Base-by-base conservation (phyloP, 495 filamentous ascomycete genomes). In the Xylaria nigripes region DNA sequence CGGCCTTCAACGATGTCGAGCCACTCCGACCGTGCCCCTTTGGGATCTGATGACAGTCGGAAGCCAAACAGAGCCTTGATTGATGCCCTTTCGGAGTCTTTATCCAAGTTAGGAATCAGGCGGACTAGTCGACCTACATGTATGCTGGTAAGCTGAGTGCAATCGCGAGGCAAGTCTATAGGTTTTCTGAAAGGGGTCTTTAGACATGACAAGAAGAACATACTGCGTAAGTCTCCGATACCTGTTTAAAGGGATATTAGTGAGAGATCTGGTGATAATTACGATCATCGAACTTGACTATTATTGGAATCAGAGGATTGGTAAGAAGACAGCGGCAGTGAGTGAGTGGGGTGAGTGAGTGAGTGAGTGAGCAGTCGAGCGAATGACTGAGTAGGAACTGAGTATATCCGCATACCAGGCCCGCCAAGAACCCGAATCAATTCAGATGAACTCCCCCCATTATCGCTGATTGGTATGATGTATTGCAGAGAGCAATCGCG, bases 391-490 rank as follows among this genome's bases (percentile, higher is more conserved):
- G 16, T 19, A 2, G n/a, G n/a, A n/a, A n/a, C n/a, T n/a, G n/a
- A 13, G 29, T 36, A 9, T 13, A 4, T n/a, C 36, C 16, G 23
- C 63, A 57, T 59, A 74, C 72, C 72, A 48, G 92, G 92, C 0
- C 92, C 92, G 1, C 92, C 92, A 69, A 96, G 88, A 15, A 97
- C 88, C 15, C 92, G 79, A 56, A 96, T 92, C 60, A 96, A 68
- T 72, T 97, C 92, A 6, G 87, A 92, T 0, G 90, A 90, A 29
- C 85, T 90, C 16, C 92, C 92, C 24, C 92, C 92, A 72, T 97
- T 97, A 68, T 97, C 92, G 59, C 85, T 89, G 62, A 96, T 95
- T 15, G 92, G 92, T 49, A 97, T 94, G 52, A 96, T 79, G 61
- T 94, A 92, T 65, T 78, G 88, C 42, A 94, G 76, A 21, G 75